Evolutionary conservation across 306 rosid species (phyloP), one percentile per base, ranked within the genome.

Genomic region (Trichosanthes cucumerina): DNA sequence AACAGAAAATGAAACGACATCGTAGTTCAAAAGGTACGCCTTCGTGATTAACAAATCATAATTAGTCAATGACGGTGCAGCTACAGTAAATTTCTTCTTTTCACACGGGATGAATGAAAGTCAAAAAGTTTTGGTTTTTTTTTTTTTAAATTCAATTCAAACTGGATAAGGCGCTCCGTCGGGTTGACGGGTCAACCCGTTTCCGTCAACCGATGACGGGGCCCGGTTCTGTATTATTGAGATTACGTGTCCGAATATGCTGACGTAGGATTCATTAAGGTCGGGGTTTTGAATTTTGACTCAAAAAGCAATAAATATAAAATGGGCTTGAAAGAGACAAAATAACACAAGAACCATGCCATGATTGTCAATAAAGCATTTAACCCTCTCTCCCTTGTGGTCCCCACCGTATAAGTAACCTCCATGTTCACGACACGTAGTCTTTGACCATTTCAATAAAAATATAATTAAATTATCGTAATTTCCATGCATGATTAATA

Each of bases 331-430:
- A 60, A 81, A 76, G 83, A 57, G 69, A 57, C 62, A 43, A 72
- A 73, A 38, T 33, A 62, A 68, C 89, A 83, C 97, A 87, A 41
- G 97, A 82, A 74, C 68, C 97, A 85, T 80, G 89, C 83, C 85
- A 39, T 71, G 83, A 75, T 86, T 82, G 85, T 81, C 80, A 84
- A 88, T 77, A 84, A 88, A 85, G 90, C 68, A 63, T 82, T 7
- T 14, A 34, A 21, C 76, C 6, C 11, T 36, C 26, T 36, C n/a
- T 2, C 3, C 36, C 38, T 18, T 23, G 82, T 79, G 88, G 93
- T 77, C 82, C 92, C 90, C 81, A 38, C 34, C 70, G 8, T 24
- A 23, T 73, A 34, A 75, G 81, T 83, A 85, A 34, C 89, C 84
- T 34, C 78, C 63, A 0, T 0, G 1, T 18, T 19, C 0, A 1